Evolutionary conservation across 768 basidiomycete species (phyloP).

Genomic region (Naematelia encephala): DNA sequence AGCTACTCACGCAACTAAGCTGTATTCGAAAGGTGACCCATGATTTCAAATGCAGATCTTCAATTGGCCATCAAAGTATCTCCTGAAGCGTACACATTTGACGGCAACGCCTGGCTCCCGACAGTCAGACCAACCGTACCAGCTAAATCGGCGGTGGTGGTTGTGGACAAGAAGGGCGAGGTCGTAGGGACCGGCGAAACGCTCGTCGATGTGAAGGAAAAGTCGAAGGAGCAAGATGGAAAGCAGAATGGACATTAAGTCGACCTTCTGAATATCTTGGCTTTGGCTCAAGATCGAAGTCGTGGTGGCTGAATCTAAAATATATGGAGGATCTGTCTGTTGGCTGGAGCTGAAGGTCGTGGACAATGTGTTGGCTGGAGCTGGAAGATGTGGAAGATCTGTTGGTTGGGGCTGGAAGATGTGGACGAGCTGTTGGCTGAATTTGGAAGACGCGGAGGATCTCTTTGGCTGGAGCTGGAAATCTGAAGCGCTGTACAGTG

Average conservation of each 20-base stretch:
- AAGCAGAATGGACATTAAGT: not conserved
- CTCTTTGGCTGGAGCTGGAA: no score
- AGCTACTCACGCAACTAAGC: not conserved
- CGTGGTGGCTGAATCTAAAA: no score
- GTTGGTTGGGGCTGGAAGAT: no score
- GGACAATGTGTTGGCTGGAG: no score
- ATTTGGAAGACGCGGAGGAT: no score
- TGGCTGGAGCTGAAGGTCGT: no score
- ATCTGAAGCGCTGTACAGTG: not conserved
- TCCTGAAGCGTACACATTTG: slow-evolving; percentile 26
- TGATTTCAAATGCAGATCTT: slow-evolving; percentile 18
- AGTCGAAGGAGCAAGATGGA: not conserved
- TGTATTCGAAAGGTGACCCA: not conserved
- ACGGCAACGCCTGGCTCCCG: slow-evolving; percentile 28
- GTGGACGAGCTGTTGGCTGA: no score
- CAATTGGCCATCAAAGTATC: slow-evolving; percentile 32
- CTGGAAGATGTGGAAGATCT: no score
- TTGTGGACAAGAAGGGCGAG: not conserved
- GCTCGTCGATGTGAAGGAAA: not conserved
- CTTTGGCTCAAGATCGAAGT: no score
- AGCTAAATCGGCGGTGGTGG: not conserved
- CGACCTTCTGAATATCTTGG: no score
- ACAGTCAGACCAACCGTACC: not conserved
- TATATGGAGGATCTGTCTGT: no score
- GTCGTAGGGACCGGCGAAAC: not conserved